Percentiles rank a stretch among this genome's conserved stretches.
Conservation (phyloP, 140 eudicot species). For the Cichorium intybus region DNA sequence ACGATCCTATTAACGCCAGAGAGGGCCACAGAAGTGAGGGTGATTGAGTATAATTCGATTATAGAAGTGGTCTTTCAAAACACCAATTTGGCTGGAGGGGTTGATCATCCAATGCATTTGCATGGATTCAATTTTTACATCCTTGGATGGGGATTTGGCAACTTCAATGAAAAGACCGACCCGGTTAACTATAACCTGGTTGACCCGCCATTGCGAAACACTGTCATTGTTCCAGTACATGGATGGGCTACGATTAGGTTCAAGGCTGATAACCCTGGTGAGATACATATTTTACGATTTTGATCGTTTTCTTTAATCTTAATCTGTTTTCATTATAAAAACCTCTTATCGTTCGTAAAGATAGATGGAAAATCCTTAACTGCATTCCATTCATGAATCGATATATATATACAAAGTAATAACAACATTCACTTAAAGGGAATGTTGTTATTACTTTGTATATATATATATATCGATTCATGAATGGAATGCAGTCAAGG, state of each 20-base stretch:
- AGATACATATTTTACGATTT: background rate
- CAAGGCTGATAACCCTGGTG: conserved; percentile 68
- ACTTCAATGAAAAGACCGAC: conserved; percentile 40
- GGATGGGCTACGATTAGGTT: conserved; percentile 69
- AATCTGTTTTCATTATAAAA: background rate
- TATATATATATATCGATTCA: too few relatives aligned
- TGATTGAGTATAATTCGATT: conserved; percentile 31
- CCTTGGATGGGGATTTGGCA: conserved; percentile 64
- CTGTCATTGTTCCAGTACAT: conserved; percentile 50
- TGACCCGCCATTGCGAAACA: conserved; percentile 55
- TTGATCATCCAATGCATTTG: conserved; percentile 72
- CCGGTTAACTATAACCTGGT: conserved; percentile 48
- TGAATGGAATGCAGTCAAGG: too few relatives aligned
- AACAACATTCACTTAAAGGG: too few relatives aligned
- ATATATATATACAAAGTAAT: too few relatives aligned
- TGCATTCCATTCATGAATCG: too few relatives aligned
- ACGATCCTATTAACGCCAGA: conserved; percentile 20
- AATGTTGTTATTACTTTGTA: too few relatives aligned
- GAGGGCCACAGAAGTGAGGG: conserved; percentile 44
- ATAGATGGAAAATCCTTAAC: too few relatives aligned
- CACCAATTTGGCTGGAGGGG: conserved; percentile 30
- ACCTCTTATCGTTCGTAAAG: too few relatives aligned
- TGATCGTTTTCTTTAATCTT: background rate
- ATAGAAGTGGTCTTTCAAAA: conserved; percentile 59
- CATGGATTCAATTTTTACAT: conserved; percentile 59